phyloP scores from a whole-genome alignment of 202 grass and related monocot genomes.

The Setaria viridis region DNA sequence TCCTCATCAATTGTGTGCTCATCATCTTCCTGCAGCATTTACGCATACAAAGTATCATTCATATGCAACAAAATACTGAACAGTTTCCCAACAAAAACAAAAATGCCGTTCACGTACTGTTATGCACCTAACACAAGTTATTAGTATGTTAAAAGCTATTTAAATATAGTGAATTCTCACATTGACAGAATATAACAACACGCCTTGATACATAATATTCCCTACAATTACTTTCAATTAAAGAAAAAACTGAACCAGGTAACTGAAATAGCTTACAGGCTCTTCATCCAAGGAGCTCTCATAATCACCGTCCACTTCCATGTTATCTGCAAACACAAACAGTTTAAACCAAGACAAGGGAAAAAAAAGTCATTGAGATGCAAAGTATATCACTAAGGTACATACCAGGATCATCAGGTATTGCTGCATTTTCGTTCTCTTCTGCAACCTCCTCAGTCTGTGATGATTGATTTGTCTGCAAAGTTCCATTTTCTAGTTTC shows the following conservation, averaged over 20 bases:
- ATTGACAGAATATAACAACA: conserved; percentile 9
- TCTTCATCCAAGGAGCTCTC: conserved; percentile 75
- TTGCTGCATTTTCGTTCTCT: conserved; percentile 41
- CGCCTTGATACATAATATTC: conserved; percentile 27
- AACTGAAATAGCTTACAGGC: conserved; percentile 51
- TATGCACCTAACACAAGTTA: not conserved
- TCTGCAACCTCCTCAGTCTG: conserved; percentile 50
- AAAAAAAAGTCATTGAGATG: conserved; percentile 27
- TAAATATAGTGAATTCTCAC: conserved; percentile 1
- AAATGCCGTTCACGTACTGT: not conserved
- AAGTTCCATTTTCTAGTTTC: conserved; percentile 50
- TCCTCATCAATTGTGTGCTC: conserved; percentile 86
- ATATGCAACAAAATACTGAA: conserved; percentile 2
- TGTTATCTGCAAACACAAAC: conserved; percentile 54
- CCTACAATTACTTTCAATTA: conserved; percentile 1
- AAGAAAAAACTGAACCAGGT: not conserved
- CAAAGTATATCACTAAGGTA: conserved; percentile 29
- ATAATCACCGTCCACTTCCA: conserved; percentile 78
- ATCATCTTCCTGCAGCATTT: conserved; percentile 82
- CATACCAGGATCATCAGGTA: conserved; percentile 51
- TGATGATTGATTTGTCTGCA: conserved; percentile 55
- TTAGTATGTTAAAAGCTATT: not conserved
- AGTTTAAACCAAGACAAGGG: conserved; percentile 24
- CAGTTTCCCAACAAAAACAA: not conserved
- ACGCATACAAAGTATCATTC: conserved; percentile 21